Evolutionary conservation across 2,329 filamentous ascomycete genomes (phyloP).

Genomic region (Aspergillus japonicus): DNA sequence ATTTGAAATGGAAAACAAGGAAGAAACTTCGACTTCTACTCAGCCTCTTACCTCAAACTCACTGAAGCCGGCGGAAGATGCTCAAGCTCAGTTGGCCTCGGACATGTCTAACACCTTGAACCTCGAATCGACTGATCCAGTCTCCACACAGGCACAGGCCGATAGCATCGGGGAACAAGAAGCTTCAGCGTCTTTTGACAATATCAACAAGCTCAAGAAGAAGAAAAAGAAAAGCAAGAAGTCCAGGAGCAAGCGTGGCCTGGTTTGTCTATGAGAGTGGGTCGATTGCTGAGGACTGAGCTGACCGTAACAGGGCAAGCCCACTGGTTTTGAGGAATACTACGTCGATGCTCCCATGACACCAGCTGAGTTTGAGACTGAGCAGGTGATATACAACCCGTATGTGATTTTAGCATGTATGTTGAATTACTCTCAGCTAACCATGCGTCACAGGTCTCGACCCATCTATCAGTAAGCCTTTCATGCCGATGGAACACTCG

Average conservation of each 20-base stretch:
- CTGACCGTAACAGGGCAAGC: conserved; percentile 37
- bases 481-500: no score
- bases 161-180: background rate
- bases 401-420: conserved; percentile 42
- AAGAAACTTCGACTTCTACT: background rate
- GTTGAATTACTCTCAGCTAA: conserved; percentile 1
- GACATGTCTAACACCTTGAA: background rate
- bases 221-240: conserved; percentile 39
- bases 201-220: conserved; percentile 19
- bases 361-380: conserved; percentile 64
- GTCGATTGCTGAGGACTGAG: background rate
- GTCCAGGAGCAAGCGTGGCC: conserved; percentile 42
- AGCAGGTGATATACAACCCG: conserved; percentile 66
- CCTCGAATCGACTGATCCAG: background rate
- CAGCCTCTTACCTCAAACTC: background rate
- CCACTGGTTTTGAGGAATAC: conserved; percentile 75
- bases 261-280: conserved; percentile 9
- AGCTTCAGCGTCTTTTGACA: background rate
- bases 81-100: background rate
- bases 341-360: conserved; percentile 79
- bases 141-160: background rate
- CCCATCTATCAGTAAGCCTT: conserved; percentile 58
- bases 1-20: background rate
- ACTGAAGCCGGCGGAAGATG: background rate
- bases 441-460: conserved; percentile 29